Base-by-base conservation (phyloP, 257 asterid species). In the Penstemon eatonii region DNA sequence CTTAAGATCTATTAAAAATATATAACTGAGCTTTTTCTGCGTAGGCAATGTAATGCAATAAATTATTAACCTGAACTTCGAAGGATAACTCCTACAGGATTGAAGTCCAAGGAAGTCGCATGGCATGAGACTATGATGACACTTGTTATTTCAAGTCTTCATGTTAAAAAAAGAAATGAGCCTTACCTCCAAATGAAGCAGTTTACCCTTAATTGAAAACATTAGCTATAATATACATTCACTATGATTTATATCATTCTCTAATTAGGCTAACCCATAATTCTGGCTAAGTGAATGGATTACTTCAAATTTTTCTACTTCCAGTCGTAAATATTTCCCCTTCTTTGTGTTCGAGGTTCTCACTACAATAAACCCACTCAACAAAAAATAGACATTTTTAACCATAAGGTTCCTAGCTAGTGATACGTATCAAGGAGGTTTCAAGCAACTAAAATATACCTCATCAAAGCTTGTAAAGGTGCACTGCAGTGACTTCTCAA, bases 401-500 rank as follows among this genome's bases (percentile, higher is more conserved):
- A 44, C 39, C 42, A 70, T 1, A 51, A 33, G 68, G 51, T 60
- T 11, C 8, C 8, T 15, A 58, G 8, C n/a, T 6, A 37, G 46
- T 8, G 55, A 47, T 18, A 25, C 5, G 66, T 42, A 58, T 25
- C 19, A 3, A 18, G 60, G 44, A 50, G 65, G 33, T 56, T 45
- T 54, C 73, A 55, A 10, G 52, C 25, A 43, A 70, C 65, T 37
- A 51, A 55, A 56, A 64, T 25, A 50, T 83, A 93, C 99, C 99
- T 90, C 99, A 33, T 91, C 96, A 65, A 75, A 80, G 81, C 87
- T 86, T 63, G 95, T 72, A 67, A 87, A 89, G 52, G 96, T 84
- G 84, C 95, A 87, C 73, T 37, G 90, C 74, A 89, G 73, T 13
- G 99, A 83, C 80, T 78, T 87, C 84, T 91, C 96, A 67, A 91